Evolutionary conservation across 192 early-diverging fungal species (phyloP).

Genomic region (Nowakowskiella sp.): DNA sequence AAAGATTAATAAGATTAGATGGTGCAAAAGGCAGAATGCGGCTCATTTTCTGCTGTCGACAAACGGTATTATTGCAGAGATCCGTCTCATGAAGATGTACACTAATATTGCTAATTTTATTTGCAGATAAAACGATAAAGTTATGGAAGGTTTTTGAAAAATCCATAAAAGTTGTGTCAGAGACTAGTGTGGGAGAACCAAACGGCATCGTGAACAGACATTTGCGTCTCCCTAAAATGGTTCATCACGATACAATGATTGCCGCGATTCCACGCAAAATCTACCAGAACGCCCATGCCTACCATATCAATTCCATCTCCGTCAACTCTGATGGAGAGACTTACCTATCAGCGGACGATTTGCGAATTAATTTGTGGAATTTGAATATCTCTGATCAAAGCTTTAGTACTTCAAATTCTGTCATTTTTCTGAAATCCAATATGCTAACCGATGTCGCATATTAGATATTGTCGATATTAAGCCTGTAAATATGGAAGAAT

Average conservation of each 20-base stretch:
- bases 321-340: conserved; percentile 98
- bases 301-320: conserved; percentile 99
- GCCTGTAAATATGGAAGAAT: conserved; percentile 99
- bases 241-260: conserved; percentile 92
- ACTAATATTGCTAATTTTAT: too few species aligned
- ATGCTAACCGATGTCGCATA: neutral
- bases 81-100: too few species aligned
- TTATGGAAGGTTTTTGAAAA: conserved; percentile 99
- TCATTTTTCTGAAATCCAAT: conserved; percentile 1
- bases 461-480: conserved; percentile 99
- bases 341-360: conserved; percentile 93
- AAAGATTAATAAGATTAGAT: conserved; percentile 99
- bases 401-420: conserved; percentile 54
- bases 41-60: conserved; percentile 96
- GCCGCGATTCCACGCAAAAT: conserved; percentile 91
- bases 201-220: conserved; percentile 11
- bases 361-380: conserved; percentile 99
- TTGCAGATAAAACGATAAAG: conserved; percentile 95
- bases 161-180: conserved; percentile 87
- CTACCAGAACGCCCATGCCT: conserved; percentile 96
- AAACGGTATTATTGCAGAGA: conserved; percentile 55
- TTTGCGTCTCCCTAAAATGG: conserved; percentile 76
- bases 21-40: conserved; percentile 93
- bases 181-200: conserved; percentile 79
- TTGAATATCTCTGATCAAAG: conserved; percentile 94